Percentiles rank a stretch among this genome's conserved stretches.
Evolutionary conservation across 768 basidiomycete species (phyloP).

Genomic region (Leucocoprinus sp.): DNA sequence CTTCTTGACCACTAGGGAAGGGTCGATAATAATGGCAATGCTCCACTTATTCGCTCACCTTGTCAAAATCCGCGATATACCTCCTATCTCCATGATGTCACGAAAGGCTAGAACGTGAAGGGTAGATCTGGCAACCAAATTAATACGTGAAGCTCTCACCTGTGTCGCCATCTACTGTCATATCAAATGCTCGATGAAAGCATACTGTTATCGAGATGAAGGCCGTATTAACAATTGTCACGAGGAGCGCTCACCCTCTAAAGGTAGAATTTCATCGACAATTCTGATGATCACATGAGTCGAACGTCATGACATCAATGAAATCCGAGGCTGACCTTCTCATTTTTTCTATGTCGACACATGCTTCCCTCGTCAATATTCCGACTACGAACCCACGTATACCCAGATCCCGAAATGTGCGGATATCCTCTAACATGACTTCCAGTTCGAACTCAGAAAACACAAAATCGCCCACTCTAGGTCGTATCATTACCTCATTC

Average conservation of each 20-base stretch:
- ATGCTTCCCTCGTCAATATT: slow-evolving; percentile 45
- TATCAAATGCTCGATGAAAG: slow-evolving; percentile 75
- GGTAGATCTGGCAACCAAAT: background rate
- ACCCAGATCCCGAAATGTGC: slow-evolving; percentile 44
- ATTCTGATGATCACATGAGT: slow-evolving; percentile 32
- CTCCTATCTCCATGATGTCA: slow-evolving; percentile 46
- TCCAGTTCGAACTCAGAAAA: slow-evolving; percentile 59
- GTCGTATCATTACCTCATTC: slow-evolving; percentile 68
- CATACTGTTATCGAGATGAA: slow-evolving; percentile 40
- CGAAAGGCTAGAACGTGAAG: slow-evolving; percentile 27
- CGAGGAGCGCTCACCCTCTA: slow-evolving; percentile 42
- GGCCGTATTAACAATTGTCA: background rate
- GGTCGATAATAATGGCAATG: background rate
- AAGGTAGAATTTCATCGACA: slow-evolving; percentile 45
- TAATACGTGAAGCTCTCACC: slow-evolving; percentile 28
- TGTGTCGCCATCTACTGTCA: slow-evolving; percentile 47
- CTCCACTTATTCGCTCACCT: slow-evolving; percentile 38
- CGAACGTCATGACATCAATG: background rate
- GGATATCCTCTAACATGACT: slow-evolving; percentile 72
- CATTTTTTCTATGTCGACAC: slow-evolving; percentile 51
- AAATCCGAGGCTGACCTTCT: slow-evolving; percentile 34
- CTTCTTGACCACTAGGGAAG: slow-evolving; percentile 42
- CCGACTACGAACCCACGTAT: slow-evolving; percentile 66
- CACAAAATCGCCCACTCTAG: slow-evolving; percentile 71
- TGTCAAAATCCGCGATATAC: slow-evolving; percentile 71